Percentiles rank a stretch among this genome's conserved stretches.
Conservation (phyloP, 805 yeast species). For the Candida quercuum region DNA sequence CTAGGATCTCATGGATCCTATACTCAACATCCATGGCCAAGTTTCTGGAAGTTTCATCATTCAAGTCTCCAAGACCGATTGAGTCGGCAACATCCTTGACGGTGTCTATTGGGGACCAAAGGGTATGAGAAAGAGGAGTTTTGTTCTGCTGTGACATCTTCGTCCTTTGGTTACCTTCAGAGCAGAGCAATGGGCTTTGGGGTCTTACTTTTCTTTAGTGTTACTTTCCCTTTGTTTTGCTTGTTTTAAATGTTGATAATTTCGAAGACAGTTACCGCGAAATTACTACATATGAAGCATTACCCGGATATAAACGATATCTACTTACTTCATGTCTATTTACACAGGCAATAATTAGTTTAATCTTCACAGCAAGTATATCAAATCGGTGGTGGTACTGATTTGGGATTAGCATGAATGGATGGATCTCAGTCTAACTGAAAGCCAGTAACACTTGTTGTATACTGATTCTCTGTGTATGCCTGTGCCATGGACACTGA, state of each 20-base stretch:
- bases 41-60: conserved; percentile 90
- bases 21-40: conserved; percentile 99
- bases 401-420: too few relatives aligned
- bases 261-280: too few relatives aligned
- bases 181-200: too few relatives aligned
- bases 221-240: background rate
- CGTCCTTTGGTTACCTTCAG: conserved; percentile 1
- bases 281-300: too few relatives aligned
- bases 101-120: conserved; percentile 97
- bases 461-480: too few relatives aligned
- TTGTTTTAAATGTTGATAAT: too few relatives aligned
- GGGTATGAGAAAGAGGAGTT: conserved; percentile 73
- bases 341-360: too few relatives aligned
- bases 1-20: conserved; percentile 89
- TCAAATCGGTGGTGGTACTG: too few relatives aligned
- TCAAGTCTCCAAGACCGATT: conserved; percentile 68
- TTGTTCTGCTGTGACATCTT: conserved; percentile 21
- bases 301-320: background rate
- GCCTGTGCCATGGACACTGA: too few relatives aligned
- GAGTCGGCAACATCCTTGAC: conserved; percentile 95
- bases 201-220: background rate
- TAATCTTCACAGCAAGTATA: too few relatives aligned
- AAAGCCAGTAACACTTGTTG: too few relatives aligned
- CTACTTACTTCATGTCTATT: background rate
- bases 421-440: too few relatives aligned